Evolutionary conservation across 2,329 filamentous ascomycete species (phyloP).

Genomic region (Ophiostoma quercus): DNA sequence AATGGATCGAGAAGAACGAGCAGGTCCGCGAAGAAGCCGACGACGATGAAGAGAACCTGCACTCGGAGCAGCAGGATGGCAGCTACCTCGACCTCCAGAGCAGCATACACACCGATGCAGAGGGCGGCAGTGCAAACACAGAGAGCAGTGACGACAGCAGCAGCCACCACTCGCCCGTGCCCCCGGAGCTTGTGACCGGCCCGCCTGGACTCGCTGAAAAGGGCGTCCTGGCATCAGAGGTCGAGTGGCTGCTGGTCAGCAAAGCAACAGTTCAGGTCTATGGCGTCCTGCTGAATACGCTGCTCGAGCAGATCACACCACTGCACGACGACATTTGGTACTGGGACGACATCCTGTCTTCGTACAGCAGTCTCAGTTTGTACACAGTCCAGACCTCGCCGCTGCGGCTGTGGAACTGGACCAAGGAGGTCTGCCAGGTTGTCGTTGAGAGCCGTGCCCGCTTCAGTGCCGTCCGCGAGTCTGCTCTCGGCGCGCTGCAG

Average conservation of each 20-base stretch:
- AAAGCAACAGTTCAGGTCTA: constrained; percentile 92
- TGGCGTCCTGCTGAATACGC: constrained; percentile 67
- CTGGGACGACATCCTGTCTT: constrained; percentile 84
- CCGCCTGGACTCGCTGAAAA: constrained; percentile 29
- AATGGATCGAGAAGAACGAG: constrained; percentile 26
- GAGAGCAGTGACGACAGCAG: constrained; percentile 18
- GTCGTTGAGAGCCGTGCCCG: constrained; percentile 56
- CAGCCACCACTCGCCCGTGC: constrained; percentile 9
- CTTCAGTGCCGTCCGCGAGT: constrained; percentile 34
- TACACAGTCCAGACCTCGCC: constrained; percentile 87
- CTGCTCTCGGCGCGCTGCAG: constrained; percentile 27
- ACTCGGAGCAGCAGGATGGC: constrained; percentile 7
- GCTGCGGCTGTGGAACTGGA: constrained; percentile 65
- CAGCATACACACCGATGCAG: constrained; percentile 21
- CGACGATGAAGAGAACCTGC: constrained; percentile 15
- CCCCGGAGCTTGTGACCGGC: neutral
- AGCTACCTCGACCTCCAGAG: constrained; percentile 15
- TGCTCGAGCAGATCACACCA: constrained; percentile 77
- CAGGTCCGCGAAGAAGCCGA: neutral
- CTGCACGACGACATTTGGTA: constrained; percentile 88
- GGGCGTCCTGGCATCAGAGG: constrained; percentile 62
- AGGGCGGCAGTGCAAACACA: constrained; percentile 22
- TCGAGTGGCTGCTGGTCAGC: constrained; percentile 85
- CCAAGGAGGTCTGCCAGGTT: constrained; percentile 51
- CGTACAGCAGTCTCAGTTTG: constrained; percentile 69